These are phyloP conservation scores for Rhinocladiella mackenziei DNA, from an alignment of 2,329 filamentous ascomycete species.

Conservation along the genomic window DNA sequence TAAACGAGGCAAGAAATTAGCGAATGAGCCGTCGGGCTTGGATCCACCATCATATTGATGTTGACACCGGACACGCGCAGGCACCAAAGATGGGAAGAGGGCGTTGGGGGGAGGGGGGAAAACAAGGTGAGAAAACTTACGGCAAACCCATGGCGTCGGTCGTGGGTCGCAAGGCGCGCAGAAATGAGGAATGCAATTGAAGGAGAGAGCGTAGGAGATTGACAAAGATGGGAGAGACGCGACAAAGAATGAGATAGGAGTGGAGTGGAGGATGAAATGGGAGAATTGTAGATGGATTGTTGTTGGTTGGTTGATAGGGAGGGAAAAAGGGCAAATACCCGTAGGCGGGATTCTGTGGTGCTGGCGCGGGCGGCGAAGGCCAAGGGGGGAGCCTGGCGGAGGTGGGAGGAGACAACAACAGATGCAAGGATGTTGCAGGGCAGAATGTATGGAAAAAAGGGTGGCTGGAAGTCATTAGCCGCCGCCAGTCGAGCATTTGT, in stretches of 20 bases:
- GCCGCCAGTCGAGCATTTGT: background rate
- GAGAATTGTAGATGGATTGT: constrained; percentile 20
- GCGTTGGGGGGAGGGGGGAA: constrained; percentile 5
- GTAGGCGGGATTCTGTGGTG: too few species aligned
- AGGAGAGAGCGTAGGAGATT: constrained; percentile 24
- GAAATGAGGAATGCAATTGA: constrained; percentile 17
- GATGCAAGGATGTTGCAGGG: background rate
- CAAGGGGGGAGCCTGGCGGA: constrained; percentile 2
- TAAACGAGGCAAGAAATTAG: constrained; percentile 29
- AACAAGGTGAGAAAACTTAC: constrained; percentile 35
- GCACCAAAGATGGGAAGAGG: constrained; percentile 19
- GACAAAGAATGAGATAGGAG: constrained; percentile 18
- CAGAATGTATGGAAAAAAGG: background rate
- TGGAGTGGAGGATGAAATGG: constrained; percentile 18
- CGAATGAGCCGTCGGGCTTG: constrained; percentile 4
- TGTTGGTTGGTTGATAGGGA: constrained; percentile 12
- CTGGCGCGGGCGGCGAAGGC: background rate
- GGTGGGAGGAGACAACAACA: background rate
- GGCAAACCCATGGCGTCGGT: constrained; percentile 47
- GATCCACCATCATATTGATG: constrained; percentile 24
- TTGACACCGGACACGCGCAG: constrained; percentile 12
- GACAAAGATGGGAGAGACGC: constrained; percentile 9
- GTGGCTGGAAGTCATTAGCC: background rate
- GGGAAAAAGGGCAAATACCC: constrained; percentile 2
- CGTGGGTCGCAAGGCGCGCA: constrained; percentile 2